Conservation (phyloP, 2,329 filamentous ascomycete genomes). For the Scortechinia acanthostroma region DNA sequence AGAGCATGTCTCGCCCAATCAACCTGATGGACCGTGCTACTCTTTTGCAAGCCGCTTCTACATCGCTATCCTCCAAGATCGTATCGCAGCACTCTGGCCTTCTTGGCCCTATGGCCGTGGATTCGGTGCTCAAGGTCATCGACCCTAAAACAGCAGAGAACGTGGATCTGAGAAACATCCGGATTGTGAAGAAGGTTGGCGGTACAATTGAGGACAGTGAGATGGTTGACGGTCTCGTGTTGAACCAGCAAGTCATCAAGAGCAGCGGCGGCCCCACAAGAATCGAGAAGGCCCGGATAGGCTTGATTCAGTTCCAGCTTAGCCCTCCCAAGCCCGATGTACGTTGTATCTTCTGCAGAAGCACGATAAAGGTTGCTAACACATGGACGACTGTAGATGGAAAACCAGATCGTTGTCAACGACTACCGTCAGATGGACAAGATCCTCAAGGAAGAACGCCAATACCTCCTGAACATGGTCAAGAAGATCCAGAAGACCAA, state of each 20-base stretch:
- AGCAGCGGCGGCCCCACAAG: slow-evolving; percentile 80
- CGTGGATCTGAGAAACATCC: slow-evolving; percentile 91
- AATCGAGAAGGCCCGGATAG: slow-evolving; percentile 97
- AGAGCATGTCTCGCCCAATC: slow-evolving; percentile 93
- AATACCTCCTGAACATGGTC: slow-evolving; percentile 95
- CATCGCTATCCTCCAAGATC: slow-evolving; percentile 95
- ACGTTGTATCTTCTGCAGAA: slow-evolving; percentile 22
- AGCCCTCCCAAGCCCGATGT: slow-evolving; percentile 96
- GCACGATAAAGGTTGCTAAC: slow-evolving; percentile 10
- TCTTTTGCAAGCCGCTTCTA: slow-evolving; percentile 91
- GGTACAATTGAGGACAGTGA: slow-evolving; percentile 98
- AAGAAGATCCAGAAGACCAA: slow-evolving; percentile 99
- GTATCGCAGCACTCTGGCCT: slow-evolving; percentile 94
- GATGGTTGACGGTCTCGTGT: slow-evolving; percentile 86
- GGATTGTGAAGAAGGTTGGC: slow-evolving; percentile 94
- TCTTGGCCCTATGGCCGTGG: slow-evolving; percentile 95
- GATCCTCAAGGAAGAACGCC: slow-evolving; percentile 97
- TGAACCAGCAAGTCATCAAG: slow-evolving; percentile 90
- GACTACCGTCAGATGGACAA: slow-evolving; percentile 99
- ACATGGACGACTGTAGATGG: slow-evolving; percentile 69
- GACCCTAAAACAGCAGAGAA: slow-evolving; percentile 93
- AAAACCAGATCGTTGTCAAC: slow-evolving; percentile 98
- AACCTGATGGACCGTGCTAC: slow-evolving; percentile 79
- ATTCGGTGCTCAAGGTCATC: slow-evolving; percentile 91
- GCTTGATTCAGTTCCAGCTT: slow-evolving; percentile 95